Conservation (phyloP, 2,329 filamentous ascomycete genomes). For the Colletotrichum abscissum region DNA sequence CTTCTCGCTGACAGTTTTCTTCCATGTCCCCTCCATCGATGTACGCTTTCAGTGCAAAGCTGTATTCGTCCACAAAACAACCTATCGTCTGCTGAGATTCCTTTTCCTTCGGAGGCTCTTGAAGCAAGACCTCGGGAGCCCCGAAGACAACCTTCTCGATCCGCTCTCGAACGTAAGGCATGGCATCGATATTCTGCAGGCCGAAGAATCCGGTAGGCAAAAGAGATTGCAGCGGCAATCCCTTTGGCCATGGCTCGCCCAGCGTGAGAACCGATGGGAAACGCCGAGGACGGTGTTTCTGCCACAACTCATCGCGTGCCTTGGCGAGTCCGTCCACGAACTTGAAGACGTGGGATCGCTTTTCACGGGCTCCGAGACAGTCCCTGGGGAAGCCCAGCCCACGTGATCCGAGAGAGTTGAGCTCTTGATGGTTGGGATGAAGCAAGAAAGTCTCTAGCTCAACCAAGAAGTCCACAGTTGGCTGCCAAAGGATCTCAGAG, state of each 20-base stretch:
- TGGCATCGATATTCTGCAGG: not conserved
- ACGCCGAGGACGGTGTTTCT: not conserved
- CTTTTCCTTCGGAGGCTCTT: not conserved
- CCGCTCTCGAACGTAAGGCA: not conserved
- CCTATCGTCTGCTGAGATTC: not conserved
- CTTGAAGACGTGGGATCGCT: not conserved
- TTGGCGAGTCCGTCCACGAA: slow-evolving; percentile 4
- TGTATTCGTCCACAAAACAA: not conserved
- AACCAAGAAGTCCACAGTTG: not conserved
- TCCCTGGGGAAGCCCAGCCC: not conserved
- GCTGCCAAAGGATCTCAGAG: not conserved
- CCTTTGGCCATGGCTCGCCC: slow-evolving; percentile 2
- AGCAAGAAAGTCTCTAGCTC: slow-evolving; percentile 3
- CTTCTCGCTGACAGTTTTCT: not conserved
- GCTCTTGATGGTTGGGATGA: not conserved
- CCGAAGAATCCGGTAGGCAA: not conserved
- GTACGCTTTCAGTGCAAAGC: slow-evolving; percentile 6
- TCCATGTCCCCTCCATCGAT: not conserved
- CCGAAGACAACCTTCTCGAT: slow-evolving; percentile 1
- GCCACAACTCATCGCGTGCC: slow-evolving; percentile 9
- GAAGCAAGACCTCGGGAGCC: not conserved
- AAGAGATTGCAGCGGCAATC: not conserved
- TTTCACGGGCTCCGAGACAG: not conserved
- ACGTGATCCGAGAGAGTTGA: not conserved
- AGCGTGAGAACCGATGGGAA: slow-evolving; percentile 2